phyloP scores from a whole-genome alignment of 2,329 filamentous ascomycete species.

The Cladorrhinum sp. region DNA sequence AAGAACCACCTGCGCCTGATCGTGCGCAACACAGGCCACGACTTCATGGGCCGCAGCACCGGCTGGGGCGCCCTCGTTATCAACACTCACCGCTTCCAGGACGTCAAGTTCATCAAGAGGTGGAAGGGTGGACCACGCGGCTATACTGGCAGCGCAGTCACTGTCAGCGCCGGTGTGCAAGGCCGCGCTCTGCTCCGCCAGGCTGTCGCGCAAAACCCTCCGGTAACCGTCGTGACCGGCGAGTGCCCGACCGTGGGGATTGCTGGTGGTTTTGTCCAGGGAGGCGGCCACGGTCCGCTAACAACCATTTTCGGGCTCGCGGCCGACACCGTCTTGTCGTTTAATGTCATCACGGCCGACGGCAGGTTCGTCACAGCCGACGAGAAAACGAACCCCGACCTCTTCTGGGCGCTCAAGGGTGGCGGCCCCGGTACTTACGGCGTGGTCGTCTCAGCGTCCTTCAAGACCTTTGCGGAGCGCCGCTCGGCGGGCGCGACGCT shows the following conservation, averaged over 20 bases:
- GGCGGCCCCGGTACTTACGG: slow-evolving; percentile 1
- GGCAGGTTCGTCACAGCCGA: neutral
- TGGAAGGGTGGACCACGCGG: neutral
- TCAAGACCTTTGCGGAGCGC: slow-evolving; percentile 1
- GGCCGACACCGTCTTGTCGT: slow-evolving; percentile 51
- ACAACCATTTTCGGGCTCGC: slow-evolving; percentile 46
- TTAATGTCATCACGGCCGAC: slow-evolving; percentile 42
- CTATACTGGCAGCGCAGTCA: slow-evolving; percentile 48
- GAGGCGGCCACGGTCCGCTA: slow-evolving; percentile 50
- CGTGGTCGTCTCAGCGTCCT: neutral
- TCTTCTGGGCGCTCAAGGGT: slow-evolving; percentile 4
- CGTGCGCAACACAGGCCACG: slow-evolving; percentile 44
- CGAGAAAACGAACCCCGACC: neutral
- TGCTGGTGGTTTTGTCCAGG: slow-evolving; percentile 53
- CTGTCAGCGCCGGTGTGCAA: slow-evolving; percentile 46
- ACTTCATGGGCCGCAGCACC: slow-evolving; percentile 34
- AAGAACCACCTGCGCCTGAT: slow-evolving; percentile 43
- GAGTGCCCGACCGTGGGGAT: slow-evolving; percentile 49
- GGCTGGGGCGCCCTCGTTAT: slow-evolving; percentile 36
- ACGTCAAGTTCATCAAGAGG: slow-evolving; percentile 23
- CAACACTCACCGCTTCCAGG: slow-evolving; percentile 39
- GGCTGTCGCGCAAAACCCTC: slow-evolving; percentile 33
- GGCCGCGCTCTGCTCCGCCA: slow-evolving; percentile 36
- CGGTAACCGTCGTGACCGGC: slow-evolving; percentile 44
- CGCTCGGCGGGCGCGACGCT: neutral